Conservation (phyloP, 2,329 filamentous ascomycete genomes). For the Cladosporium sp. region DNA sequence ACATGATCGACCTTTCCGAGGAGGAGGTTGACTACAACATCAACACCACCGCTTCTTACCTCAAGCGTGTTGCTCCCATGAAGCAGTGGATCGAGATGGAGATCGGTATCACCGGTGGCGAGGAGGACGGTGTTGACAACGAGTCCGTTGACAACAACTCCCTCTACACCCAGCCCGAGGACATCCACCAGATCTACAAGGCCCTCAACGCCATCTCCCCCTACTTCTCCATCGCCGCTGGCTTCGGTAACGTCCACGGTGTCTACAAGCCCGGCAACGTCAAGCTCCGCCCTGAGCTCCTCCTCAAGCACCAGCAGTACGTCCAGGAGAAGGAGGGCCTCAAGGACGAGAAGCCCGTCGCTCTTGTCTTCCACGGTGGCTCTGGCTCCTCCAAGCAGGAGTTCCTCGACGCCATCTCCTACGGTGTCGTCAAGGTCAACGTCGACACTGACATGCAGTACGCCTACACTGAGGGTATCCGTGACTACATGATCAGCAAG, state of each 20-base stretch:
- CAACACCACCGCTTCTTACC: constrained; percentile 83
- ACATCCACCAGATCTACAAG: constrained; percentile 88
- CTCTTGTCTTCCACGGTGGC: constrained; percentile 99
- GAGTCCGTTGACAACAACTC: constrained; percentile 94
- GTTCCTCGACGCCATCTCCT: constrained; percentile 80
- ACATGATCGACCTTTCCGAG: constrained; percentile 99
- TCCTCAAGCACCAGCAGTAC: constrained; percentile 92
- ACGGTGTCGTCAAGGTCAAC: constrained; percentile 99
- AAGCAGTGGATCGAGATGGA: constrained; percentile 99
- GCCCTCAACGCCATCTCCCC: constrained; percentile 79
- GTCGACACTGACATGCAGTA: constrained; percentile 97
- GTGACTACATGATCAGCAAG: constrained; percentile 91
- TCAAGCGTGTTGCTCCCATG: constrained; percentile 91
- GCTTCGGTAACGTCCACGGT: constrained; percentile 98
- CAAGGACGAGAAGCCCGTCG: constrained; percentile 83
- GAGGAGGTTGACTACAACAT: constrained; percentile 90
- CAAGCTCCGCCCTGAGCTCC: constrained; percentile 90
- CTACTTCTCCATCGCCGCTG: constrained; percentile 97
- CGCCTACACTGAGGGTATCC: constrained; percentile 87
- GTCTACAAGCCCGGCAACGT: constrained; percentile 99
- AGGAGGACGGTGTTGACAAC: constrained; percentile 99
- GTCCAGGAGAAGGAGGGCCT: constrained; percentile 74
- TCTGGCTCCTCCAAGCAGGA: constrained; percentile 88
- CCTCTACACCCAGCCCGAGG: constrained; percentile 96
- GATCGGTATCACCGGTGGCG: constrained; percentile 92